phyloP scores from a whole-genome alignment of 2,329 filamentous ascomycete species.

The Fonsecaea nubica region DNA sequence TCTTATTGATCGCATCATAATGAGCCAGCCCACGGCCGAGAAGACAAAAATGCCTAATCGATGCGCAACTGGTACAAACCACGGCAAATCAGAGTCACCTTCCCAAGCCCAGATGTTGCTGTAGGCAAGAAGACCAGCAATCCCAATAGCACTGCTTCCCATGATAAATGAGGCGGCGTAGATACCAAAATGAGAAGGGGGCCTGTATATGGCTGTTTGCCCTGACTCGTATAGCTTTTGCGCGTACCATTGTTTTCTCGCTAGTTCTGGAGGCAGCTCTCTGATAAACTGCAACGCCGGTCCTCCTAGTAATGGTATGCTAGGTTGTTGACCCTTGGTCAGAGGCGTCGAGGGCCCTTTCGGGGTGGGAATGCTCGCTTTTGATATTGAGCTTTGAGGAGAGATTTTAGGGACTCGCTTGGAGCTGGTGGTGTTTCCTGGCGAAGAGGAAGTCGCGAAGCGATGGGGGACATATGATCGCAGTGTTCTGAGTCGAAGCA shows the following conservation, averaged over 20 bases:
- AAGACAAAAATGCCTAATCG: slow-evolving; percentile 30
- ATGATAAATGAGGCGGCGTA: slow-evolving; percentile 30
- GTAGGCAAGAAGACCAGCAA: slow-evolving; percentile 28
- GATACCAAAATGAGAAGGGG: slow-evolving; percentile 32
- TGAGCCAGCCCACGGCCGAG: slow-evolving; percentile 26
- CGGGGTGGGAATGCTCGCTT: background rate
- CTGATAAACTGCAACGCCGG: background rate
- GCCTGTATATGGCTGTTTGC: slow-evolving; percentile 28
- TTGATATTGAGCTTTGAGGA: slow-evolving; percentile 6
- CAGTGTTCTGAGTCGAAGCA: slow-evolving; percentile 19
- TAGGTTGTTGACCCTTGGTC: background rate
- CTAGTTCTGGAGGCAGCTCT: slow-evolving; percentile 19
- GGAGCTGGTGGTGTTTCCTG: background rate
- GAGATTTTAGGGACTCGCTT: background rate
- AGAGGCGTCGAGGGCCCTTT: background rate
- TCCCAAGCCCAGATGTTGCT: slow-evolving; percentile 27
- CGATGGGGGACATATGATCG: slow-evolving; percentile 18
- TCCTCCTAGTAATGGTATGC: slow-evolving; percentile 4
- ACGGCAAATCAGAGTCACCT: slow-evolving; percentile 16
- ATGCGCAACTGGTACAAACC: slow-evolving; percentile 28
- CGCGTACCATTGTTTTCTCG: slow-evolving; percentile 31
- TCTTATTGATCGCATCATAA: slow-evolving; percentile 28
- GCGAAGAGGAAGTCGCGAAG: slow-evolving; percentile 20
- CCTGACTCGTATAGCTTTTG: slow-evolving; percentile 30
- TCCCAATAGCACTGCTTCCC: slow-evolving; percentile 23